Percentiles rank a stretch among this genome's conserved stretches.
phyloP scores from a whole-genome alignment of 768 basidiomycete genomes.

The Suillus clintonianus region DNA sequence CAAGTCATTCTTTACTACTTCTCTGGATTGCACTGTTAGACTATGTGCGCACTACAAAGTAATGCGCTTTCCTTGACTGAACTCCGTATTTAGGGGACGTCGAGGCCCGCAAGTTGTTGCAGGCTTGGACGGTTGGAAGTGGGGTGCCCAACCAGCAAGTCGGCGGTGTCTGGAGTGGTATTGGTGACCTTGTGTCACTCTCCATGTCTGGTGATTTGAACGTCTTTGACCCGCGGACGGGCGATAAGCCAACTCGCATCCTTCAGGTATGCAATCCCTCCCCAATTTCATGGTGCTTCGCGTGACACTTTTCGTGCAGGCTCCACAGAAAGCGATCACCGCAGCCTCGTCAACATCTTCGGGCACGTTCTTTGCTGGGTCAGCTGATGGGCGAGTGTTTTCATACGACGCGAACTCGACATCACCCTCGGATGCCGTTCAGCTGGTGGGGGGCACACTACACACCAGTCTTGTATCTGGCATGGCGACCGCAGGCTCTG shows the following conservation, averaged over 20 bases:
- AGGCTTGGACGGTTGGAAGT: constrained; percentile 71
- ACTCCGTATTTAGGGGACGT: constrained; percentile 67
- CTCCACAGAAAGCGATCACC: constrained; percentile 81
- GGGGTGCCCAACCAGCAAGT: constrained; percentile 83
- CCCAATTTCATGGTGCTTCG: background rate
- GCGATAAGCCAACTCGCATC: constrained; percentile 59
- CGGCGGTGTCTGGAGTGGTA: constrained; percentile 82
- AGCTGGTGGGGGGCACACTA: constrained; percentile 57
- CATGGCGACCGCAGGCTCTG: constrained; percentile 47
- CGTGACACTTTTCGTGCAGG: constrained; percentile 42
- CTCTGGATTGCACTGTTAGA: constrained; percentile 86
- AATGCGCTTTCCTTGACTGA: background rate
- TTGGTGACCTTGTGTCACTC: constrained; percentile 74
- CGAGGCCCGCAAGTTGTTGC: constrained; percentile 63
- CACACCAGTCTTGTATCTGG: constrained; percentile 74
- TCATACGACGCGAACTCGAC: constrained; percentile 50
- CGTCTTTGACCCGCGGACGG: constrained; percentile 74
- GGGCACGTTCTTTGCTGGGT: constrained; percentile 78
- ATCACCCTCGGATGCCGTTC: constrained; percentile 36
- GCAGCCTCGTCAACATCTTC: constrained; percentile 47
- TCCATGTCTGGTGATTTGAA: constrained; percentile 83
- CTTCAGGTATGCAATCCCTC: constrained; percentile 54
- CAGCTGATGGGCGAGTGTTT: constrained; percentile 75
- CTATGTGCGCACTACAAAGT: constrained; percentile 58
- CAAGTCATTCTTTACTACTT: constrained; percentile 74